Percentiles rank a stretch among this genome's conserved stretches.
These are phyloP conservation scores for Leccinum disarticulatum DNA, from an alignment of 768 basidiomycete genomes.

Conservation along the genomic window DNA sequence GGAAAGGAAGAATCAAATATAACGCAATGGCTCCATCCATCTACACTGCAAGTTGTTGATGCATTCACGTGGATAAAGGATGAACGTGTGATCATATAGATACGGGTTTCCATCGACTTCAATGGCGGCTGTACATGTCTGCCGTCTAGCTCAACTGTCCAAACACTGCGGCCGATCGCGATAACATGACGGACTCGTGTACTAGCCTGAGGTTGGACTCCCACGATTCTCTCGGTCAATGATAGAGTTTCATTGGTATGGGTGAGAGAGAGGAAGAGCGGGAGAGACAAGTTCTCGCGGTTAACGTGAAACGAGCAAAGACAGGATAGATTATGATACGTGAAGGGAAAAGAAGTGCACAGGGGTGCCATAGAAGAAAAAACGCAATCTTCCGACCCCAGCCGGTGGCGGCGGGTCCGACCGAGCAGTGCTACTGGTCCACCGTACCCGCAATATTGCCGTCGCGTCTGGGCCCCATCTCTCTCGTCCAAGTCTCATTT, in stretches of 20 bases:
- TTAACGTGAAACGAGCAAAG: neutral
- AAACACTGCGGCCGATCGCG: neutral
- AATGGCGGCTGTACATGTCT: neutral
- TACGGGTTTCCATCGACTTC: neutral
- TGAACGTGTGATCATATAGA: neutral
- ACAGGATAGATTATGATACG: neutral
- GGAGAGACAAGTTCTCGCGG: neutral
- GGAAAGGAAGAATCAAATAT: conserved; percentile 17
- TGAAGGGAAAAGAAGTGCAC: neutral
- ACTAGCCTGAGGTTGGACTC: neutral
- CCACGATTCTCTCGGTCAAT: neutral
- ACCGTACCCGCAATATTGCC: neutral
- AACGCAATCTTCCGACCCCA: neutral
- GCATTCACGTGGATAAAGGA: neutral
- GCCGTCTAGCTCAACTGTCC: neutral
- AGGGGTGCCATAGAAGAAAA: neutral
- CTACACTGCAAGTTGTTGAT: neutral
- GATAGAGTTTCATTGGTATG: neutral
- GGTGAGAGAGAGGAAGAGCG: neutral
- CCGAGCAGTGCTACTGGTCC: neutral
- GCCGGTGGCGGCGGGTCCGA: neutral
- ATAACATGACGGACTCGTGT: neutral
- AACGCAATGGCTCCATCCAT: neutral
- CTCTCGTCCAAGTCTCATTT: neutral
- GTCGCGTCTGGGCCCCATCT: neutral